A percentile compares a stretch with the other conserved stretches of the same genome.
These are phyloP conservation scores for Carallia brachiata DNA, from an alignment of 345 rosid species.

Conservation along the genomic window DNA sequence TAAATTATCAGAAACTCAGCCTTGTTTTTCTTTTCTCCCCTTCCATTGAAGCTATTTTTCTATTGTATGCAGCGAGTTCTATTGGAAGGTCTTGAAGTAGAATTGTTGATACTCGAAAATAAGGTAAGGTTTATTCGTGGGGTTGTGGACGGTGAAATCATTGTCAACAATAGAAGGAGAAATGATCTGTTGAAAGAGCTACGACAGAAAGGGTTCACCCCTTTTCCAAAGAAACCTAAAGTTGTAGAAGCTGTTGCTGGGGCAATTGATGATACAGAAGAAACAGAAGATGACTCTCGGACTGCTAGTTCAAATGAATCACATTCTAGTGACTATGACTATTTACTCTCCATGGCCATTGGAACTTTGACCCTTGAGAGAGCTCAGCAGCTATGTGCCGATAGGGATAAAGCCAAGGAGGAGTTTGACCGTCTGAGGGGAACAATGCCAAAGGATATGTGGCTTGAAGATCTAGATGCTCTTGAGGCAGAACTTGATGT, in stretches of 20 bases:
- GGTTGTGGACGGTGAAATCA: slow-evolving; percentile 79
- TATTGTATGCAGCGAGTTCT: slow-evolving; percentile 50
- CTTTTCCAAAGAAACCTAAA: slow-evolving; percentile 65
- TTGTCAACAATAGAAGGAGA: slow-evolving; percentile 85
- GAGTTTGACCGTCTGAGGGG: slow-evolving; percentile 60
- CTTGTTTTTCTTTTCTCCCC: no score
- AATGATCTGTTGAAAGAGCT: slow-evolving; percentile 75
- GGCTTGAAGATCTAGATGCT: slow-evolving; percentile 71
- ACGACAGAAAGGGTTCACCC: slow-evolving; percentile 70
- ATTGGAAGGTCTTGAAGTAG: slow-evolving; percentile 59
- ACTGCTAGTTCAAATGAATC: slow-evolving; percentile 29
- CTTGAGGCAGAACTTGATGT: slow-evolving; percentile 72
- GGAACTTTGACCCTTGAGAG: slow-evolving; percentile 74
- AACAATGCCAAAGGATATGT: slow-evolving; percentile 55
- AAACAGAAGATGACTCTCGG: slow-evolving; percentile 51
- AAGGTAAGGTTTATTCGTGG: slow-evolving; percentile 85
- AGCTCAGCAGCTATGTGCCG: slow-evolving; percentile 57
- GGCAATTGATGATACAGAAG: slow-evolving; percentile 53
- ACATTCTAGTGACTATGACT: slow-evolving; percentile 69
- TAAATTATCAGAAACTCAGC: background rate
- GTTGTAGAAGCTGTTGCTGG: slow-evolving; percentile 71
- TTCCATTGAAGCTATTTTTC: background rate
- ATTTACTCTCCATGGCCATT: slow-evolving; percentile 77
- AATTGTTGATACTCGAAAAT: slow-evolving; percentile 75
- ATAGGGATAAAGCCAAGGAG: slow-evolving; percentile 52